These are phyloP conservation scores for Saturnispora quitensis DNA, from an alignment of 805 yeast species.

Conservation along the genomic window DNA sequence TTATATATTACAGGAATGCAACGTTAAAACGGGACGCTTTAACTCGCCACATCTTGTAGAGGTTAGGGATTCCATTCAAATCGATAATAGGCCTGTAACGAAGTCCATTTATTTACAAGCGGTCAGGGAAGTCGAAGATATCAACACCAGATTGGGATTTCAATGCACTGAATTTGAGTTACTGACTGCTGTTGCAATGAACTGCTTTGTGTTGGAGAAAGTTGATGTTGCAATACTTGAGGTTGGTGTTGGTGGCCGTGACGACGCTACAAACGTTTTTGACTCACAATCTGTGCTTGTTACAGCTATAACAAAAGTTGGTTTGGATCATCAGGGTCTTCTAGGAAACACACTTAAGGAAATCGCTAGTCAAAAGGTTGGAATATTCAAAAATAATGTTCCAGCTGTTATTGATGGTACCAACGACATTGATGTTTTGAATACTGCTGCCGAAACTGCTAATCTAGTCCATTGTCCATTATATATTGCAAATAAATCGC, in stretches of 20 bases:
- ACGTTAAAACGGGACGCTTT: conserved; percentile 60
- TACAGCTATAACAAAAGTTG: conserved; percentile 77
- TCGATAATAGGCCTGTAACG: conserved; percentile 52
- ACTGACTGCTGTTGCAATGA: conserved; percentile 76
- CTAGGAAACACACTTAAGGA: conserved; percentile 56
- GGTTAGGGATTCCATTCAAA: conserved; percentile 66
- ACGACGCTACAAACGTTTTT: conserved; percentile 82
- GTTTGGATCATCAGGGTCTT: conserved; percentile 73
- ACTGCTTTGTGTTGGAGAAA: conserved; percentile 49
- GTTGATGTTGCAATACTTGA: conserved; percentile 80
- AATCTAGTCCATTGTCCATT: conserved; percentile 24
- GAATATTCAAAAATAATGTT: conserved; percentile 57
- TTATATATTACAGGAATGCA: conserved; percentile 45
- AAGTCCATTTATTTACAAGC: conserved; percentile 35
- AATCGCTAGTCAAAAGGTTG: conserved; percentile 79
- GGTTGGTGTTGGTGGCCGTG: conserved; percentile 87
- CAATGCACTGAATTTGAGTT: conserved; percentile 86
- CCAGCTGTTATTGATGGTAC: conserved; percentile 68
- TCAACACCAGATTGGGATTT: conserved; percentile 34
- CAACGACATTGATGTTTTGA: conserved; percentile 44
- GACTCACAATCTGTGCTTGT: conserved; percentile 35
- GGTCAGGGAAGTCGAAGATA: conserved; percentile 32
- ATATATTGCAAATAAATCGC: conserved; percentile 2
- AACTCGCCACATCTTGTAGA: conserved; percentile 80
- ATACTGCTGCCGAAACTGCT: conserved; percentile 35